Evolutionary conservation across 768 basidiomycete genomes (phyloP), one percentile per base, ranked within the genome.

Genomic region (Pulveroboletus sp.): DNA sequence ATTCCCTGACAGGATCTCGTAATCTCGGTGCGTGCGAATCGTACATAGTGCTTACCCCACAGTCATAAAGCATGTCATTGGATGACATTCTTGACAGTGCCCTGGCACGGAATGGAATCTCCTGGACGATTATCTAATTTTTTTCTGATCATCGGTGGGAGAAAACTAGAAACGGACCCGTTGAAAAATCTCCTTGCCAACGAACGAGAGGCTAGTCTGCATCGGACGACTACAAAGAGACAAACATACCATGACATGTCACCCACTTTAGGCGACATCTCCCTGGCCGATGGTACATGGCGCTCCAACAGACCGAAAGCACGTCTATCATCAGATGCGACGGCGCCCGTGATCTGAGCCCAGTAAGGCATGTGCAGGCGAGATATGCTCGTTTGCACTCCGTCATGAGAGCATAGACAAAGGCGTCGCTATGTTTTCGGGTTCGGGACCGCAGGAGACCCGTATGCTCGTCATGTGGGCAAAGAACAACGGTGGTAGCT

Each of bases 31-130:
- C 46, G 46, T 40, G 38, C 51, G 51, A 62, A 64, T 52, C 35
- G 56, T 59, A 21, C 52, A 56, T 62, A 33, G 53, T 44, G 43
- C 62, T 54, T 62, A 56, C 59, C 62, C 59, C 59, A 24, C 54
- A 64, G 46, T 51, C 58, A 36, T 60, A 49, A 55, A 24, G 24
- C 31, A 10, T 5, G n/a, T 36, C 51, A 50, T 50, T 14, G 56
- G 40, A 55, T 13, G 38, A 24, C n/a, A 32, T 43, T 47, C 47
- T 44, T 15, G 52, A 27, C 39, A 26, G 11, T 9, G 36, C 43
- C 32, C 28, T 32, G 21, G 48, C n/a, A 37, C 39, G 36, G 17
- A 39, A 47, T 42, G 46, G 45, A 48, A 43, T n/a, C 41, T 27
- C 39, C 28, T 40, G 31, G 28, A 33, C n/a, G n/a, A n/a, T n/a